Base-by-base conservation (phyloP, 1,139 yeast genomes). In the Barnettozyma hawaiiensis region DNA sequence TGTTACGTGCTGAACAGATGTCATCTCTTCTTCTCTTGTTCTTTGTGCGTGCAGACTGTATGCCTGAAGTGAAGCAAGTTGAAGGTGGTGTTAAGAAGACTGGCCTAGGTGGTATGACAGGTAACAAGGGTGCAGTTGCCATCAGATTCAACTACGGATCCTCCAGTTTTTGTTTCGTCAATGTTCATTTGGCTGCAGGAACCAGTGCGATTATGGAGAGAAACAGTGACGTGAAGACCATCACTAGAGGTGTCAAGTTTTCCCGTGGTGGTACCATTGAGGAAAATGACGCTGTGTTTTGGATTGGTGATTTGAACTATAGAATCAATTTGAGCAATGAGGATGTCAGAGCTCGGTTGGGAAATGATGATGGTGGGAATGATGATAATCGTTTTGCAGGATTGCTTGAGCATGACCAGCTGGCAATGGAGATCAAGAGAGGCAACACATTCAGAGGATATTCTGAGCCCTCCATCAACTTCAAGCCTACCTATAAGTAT, bases 161-260 rank as follows among this genome's bases (percentile, higher is more conserved):
- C 42, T 76, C 92, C 1, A 73, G 85, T 0, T 69, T 85, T 47
- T 85, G 95, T 59, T 80, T 86, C 59, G 82, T 87, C 26, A 84
- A 89, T 41, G 85, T 95, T 3, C 99, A 92, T 68, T 70, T 79
- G 50, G 96, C 98, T 0, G 97, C 98, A 0, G 98, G 99, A 2
- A 77, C 81, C 41, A 71, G 73, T 28, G 82, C 85, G 47, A 67
- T 81, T 6, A 81, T 78, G 31, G 97, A 90, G 61, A 73, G 99
- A 51, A 89, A 87, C 57, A 80, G 80, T 52, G 96, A 92, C 62
- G 81, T 83, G 50, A 75, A 76, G 39, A 75, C 85, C 4, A 81
- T 90, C 39, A 43, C 61, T 49, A 60, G 70, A 58, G 58, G 68
- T 51, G 45, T 75, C 47, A 61, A 69, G 28, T 69, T 75, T 39